Evolutionary conservation across 169 alveolate genomes (phyloP).

Genomic region (Neospora caninum): DNA sequence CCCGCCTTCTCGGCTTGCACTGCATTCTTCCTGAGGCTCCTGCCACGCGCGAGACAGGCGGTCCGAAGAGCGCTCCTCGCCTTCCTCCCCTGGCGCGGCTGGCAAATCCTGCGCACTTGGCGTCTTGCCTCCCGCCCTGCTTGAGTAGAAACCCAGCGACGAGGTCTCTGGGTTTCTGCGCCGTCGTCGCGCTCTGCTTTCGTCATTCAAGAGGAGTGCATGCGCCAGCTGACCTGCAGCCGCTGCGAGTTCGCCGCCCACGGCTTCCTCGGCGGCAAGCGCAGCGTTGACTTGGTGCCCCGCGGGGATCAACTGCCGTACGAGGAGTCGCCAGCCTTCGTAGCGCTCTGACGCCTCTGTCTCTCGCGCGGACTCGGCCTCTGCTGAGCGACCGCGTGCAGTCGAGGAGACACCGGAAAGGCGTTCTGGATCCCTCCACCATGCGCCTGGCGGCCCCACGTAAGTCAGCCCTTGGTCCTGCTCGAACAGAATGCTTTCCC

Average conservation of each 20-base stretch:
- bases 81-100: too few species aligned
- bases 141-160: too few species aligned
- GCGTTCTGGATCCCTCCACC: background rate
- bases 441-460: constrained; percentile 1
- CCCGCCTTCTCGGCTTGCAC: too few species aligned
- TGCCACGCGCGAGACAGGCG: too few species aligned
- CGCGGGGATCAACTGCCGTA: background rate
- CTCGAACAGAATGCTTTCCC: background rate
- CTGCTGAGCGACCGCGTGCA: background rate
- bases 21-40: too few species aligned
- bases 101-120: too few species aligned
- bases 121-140: too few species aligned
- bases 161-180: background rate
- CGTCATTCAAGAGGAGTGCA: too few species aligned
- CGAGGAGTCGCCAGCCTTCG: constrained; percentile 27
- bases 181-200: background rate
- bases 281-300: background rate
- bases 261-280: constrained; percentile 7
- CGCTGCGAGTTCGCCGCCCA: background rate
- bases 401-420: background rate
- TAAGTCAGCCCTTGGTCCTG: background rate
- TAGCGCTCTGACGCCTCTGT: background rate
- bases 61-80: too few species aligned
- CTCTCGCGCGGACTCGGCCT: background rate
- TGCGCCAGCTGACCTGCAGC: background rate